phyloP scores from a whole-genome alignment of 2,329 filamentous ascomycete genomes.

The Macrophomina pseudophaseolina region DNA sequence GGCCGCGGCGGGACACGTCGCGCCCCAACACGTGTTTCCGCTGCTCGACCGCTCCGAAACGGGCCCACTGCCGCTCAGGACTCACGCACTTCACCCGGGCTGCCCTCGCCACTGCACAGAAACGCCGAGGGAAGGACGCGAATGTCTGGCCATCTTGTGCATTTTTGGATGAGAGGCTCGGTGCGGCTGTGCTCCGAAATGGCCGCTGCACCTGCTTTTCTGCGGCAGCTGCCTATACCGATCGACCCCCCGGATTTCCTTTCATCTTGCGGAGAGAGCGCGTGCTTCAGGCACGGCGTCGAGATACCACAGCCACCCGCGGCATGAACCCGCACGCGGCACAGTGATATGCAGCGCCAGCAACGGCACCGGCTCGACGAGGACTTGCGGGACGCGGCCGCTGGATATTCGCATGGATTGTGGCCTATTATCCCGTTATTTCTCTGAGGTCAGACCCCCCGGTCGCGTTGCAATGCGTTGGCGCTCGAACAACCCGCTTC shows the following conservation, averaged over 20 bases:
- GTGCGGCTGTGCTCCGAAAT: not conserved
- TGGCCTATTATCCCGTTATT: slow-evolving; percentile 8
- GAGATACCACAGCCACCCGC: not conserved
- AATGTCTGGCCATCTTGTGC: not conserved
- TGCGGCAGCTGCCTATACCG: not conserved
- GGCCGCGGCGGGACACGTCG: not conserved
- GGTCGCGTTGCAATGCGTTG: slow-evolving; percentile 9
- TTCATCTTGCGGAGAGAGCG: not conserved
- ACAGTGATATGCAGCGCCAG: not conserved
- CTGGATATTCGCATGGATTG: not conserved
- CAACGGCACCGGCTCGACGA: not conserved
- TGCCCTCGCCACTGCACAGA: not conserved
- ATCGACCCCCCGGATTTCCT: not conserved
- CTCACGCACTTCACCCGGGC: no score
- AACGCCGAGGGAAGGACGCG: no score
- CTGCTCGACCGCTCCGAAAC: not conserved
- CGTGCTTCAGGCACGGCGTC: not conserved
- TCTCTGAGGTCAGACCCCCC: slow-evolving; percentile 10
- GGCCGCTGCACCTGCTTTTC: not conserved
- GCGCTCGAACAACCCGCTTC: slow-evolving; percentile 14
- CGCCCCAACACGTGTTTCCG: not conserved
- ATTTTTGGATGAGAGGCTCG: not conserved
- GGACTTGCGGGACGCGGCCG: not conserved
- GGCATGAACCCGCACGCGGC: not conserved
- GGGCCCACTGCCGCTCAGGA: no score